A percentile compares a stretch with the other conserved stretches of the same genome.
phyloP scores from a whole-genome alignment of 495 filamentous ascomycete species.

The Penicillium fimorum region DNA sequence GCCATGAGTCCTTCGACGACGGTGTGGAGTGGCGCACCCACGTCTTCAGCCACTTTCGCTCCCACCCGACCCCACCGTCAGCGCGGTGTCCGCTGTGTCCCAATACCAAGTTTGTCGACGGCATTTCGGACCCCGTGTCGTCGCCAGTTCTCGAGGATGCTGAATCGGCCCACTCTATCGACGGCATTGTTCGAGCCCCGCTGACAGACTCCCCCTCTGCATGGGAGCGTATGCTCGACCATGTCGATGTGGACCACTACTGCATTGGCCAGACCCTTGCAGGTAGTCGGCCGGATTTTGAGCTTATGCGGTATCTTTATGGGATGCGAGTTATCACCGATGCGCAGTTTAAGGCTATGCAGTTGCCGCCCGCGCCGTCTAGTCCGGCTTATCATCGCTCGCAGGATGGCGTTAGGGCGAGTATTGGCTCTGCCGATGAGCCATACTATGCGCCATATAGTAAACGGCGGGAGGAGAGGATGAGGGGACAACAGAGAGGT shows the following conservation, averaged over 20 bases:
- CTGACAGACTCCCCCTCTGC: constrained; percentile 17
- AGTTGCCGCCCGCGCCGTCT: constrained; percentile 41
- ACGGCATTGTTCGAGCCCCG: not conserved
- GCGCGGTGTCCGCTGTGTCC: constrained; percentile 45
- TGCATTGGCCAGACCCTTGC: constrained; percentile 41
- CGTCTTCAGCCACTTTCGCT: constrained; percentile 44
- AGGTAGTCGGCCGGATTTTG: constrained; percentile 42
- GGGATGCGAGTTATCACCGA: constrained; percentile 42
- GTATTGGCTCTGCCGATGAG: constrained; percentile 46
- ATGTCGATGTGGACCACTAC: constrained; percentile 40
- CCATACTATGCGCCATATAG: constrained; percentile 49
- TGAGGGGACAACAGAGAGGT: constrained; percentile 40
- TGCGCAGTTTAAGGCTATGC: constrained; percentile 47
- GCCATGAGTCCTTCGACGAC: constrained; percentile 40
- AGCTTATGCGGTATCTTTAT: constrained; percentile 48
- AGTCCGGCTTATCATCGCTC: constrained; percentile 47
- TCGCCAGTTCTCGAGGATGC: not conserved
- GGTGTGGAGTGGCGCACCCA: constrained; percentile 41
- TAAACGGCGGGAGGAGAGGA: constrained; percentile 42
- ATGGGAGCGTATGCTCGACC: constrained; percentile 43
- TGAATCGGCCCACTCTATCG: not conserved
- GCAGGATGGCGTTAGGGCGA: constrained; percentile 43
- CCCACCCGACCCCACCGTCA: constrained; percentile 35
- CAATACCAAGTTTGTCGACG: constrained; percentile 33
- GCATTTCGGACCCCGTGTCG: constrained; percentile 11